These are phyloP conservation scores for Leccinum variicolor DNA, from an alignment of 768 basidiomycete genomes.

Conservation along the genomic window DNA sequence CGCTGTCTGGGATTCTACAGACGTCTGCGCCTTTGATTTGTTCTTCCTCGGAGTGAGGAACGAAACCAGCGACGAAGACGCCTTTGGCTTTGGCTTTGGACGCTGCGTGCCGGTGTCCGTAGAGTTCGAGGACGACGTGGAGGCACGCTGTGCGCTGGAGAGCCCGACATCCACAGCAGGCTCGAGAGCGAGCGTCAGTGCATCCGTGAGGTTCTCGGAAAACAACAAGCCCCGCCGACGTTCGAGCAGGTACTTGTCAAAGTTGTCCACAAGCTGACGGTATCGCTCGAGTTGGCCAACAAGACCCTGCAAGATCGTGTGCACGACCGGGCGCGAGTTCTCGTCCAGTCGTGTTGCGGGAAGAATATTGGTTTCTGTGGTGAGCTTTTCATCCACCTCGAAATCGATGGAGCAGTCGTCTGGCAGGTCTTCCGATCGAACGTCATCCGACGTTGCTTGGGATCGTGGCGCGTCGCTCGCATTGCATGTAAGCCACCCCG, in stretches of 20 bases:
- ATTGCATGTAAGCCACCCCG: constrained; percentile 84
- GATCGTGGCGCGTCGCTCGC: constrained; percentile 36
- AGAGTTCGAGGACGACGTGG: constrained; percentile 24
- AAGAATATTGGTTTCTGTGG: constrained; percentile 52
- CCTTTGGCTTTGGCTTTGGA: constrained; percentile 49
- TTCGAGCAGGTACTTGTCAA: constrained; percentile 82
- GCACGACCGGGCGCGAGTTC: constrained; percentile 70
- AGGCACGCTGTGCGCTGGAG: constrained; percentile 14
- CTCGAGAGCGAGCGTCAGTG: constrained; percentile 71
- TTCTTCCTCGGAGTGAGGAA: constrained; percentile 78
- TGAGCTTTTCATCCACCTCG: constrained; percentile 61
- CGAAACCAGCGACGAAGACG: constrained; percentile 67
- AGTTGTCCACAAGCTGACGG: constrained; percentile 67
- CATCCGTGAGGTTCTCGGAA: constrained; percentile 89
- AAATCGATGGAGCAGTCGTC: constrained; percentile 85
- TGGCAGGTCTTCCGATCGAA: constrained; percentile 43
- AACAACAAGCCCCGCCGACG: constrained; percentile 87
- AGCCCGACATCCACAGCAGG: constrained; percentile 44
- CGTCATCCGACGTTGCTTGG: constrained; percentile 8
- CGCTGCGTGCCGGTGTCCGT: constrained; percentile 34
- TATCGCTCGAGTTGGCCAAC: constrained; percentile 81
- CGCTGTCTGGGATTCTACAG: constrained; percentile 45
- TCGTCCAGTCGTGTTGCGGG: constrained; percentile 71
- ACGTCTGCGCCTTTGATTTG: constrained; percentile 35
- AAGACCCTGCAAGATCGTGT: constrained; percentile 77